Evolutionary conservation across 2,329 filamentous ascomycete genomes (phyloP).

Genomic region (Oidium heveae): DNA sequence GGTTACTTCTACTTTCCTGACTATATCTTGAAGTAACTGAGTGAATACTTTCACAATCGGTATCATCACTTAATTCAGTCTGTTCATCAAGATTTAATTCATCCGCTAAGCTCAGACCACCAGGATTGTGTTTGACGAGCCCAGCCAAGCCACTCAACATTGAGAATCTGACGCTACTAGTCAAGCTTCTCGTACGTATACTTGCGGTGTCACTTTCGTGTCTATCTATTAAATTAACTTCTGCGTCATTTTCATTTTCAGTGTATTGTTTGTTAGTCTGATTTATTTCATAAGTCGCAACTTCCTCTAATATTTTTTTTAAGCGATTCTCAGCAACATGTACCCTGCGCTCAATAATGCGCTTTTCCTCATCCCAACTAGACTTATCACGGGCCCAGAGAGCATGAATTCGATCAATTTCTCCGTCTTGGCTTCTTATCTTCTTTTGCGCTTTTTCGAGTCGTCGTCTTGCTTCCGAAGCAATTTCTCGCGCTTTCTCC

Average conservation of each 20-base stretch:
- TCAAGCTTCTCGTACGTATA: conserved; percentile 46
- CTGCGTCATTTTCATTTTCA: conserved; percentile 32
- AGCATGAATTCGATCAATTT: conserved; percentile 50
- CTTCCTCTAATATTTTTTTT: conserved; percentile 63
- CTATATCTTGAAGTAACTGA: no score
- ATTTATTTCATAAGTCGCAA: conserved; percentile 41
- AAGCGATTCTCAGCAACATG: conserved; percentile 77
- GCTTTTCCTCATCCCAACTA: conserved; percentile 59
- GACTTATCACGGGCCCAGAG: conserved; percentile 71
- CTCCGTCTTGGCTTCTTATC: conserved; percentile 55
- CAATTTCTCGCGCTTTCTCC: conserved; percentile 54
- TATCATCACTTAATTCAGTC: conserved; percentile 44
- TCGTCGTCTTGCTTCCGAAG: conserved; percentile 47
- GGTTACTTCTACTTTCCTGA: no score
- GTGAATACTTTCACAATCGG: conserved; percentile 34
- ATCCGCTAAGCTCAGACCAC: conserved; percentile 61
- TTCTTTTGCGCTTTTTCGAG: conserved; percentile 60
- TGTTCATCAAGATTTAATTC: conserved; percentile 74
- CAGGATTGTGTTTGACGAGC: conserved; percentile 27
- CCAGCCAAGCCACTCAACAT: conserved; percentile 30
- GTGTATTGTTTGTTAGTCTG: conserved; percentile 21
- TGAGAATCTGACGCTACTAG: conserved; percentile 51
- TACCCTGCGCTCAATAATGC: conserved; percentile 58
- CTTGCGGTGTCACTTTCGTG: conserved; percentile 44
- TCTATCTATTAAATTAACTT: conserved; percentile 20